Evolutionary conservation across 164 flowering plant species (phyloP), one percentile per base, ranked within the genome.

Genomic region (Vitis amurensis): DNA sequence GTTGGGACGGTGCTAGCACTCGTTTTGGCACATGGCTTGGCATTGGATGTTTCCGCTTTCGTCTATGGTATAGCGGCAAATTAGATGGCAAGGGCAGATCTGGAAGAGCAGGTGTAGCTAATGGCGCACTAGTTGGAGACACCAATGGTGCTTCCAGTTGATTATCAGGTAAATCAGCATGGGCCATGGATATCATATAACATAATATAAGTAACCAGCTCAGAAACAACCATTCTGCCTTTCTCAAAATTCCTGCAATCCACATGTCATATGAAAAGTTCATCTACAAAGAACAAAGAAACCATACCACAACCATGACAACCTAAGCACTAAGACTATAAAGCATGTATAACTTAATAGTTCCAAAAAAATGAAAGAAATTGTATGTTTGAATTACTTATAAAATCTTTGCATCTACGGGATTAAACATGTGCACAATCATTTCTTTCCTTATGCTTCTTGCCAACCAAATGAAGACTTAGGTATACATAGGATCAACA

Each of bases 61-160:
- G 57, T 71, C 61, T 77, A 64, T 71, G 86, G 57, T 68, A 71
- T 48, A 27, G 57, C 13, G 80, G 89, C 68, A 78, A 60, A 70
- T 78, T 69, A 8, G 61, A 82, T 19, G 89, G 85, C 55, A 77
- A 64, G 13, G 88, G 85, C 16, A 78, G 77, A 68, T 74, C 69
- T 55, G 83, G 71, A 61, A 78, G 30, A 66, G 73, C 69, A 68
- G 71, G 84, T 3, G 73, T 70, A 16, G 69, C 55, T 66, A 76
- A 61, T 57, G 80, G 82, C 8, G 66, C 59, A 23, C 62, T 62
- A 27, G 61, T 37, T 47, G 85, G 79, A 58, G 80, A 65, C 4
- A 72, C 12, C 15, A 68, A 68, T 27, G 83, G 71, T 61, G 68
- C 62, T 73, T 79, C 64, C 8, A 63, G 51, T 31, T 57, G 63